Evolutionary conservation across 1,139 yeast species (phyloP), one percentile per base, ranked within the genome.

Genomic region (Taphrina confusa): DNA sequence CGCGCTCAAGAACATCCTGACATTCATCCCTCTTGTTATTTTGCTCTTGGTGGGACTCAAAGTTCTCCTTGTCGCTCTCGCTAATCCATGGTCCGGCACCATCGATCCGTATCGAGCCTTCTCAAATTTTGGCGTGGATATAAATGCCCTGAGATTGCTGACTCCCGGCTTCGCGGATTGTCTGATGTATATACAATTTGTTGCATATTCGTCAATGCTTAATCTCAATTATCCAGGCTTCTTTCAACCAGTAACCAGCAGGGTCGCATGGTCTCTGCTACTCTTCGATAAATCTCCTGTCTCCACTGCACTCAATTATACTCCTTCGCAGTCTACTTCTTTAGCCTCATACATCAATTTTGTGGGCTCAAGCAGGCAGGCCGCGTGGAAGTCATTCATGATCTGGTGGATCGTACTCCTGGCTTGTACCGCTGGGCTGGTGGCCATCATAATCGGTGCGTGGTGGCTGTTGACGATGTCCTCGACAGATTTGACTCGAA

Each of bases 181-280:
- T 55, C 66, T 82, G 1, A 69, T 76, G 34, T 82, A 82, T 68
- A 69, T 82, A 31, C 88, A 84, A 68, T 83, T 80, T 71, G 80
- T 83, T 1, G 75, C 82, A 44, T 81, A 83, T 67, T 74, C 80
- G 61, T 82, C 80, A 2, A 83, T 82, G 3, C 72, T 85, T 40
- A 79, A 80, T 64, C 69, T 85, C 28, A 73, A 75, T 33, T 85
- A 81, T 66, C 90, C 91, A 0, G 87, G 87, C 0, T 83, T 80
- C 67, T 80, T 78, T 63, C 85, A 81, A 66, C 87, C 87, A 0
- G 70, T 81, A 11, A 71, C 83, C 47, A 66, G 76, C 1, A 67
- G 73, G 1, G 62, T 73, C 11, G 67, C 77, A 20, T 78, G 81
- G 81, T 67, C 73, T 11, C 63, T 70, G 23, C 66, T 73, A 36